Evolutionary conservation across 306 rosid genomes (phyloP), one percentile per base, ranked within the genome.

Genomic region (Delonix regia): DNA sequence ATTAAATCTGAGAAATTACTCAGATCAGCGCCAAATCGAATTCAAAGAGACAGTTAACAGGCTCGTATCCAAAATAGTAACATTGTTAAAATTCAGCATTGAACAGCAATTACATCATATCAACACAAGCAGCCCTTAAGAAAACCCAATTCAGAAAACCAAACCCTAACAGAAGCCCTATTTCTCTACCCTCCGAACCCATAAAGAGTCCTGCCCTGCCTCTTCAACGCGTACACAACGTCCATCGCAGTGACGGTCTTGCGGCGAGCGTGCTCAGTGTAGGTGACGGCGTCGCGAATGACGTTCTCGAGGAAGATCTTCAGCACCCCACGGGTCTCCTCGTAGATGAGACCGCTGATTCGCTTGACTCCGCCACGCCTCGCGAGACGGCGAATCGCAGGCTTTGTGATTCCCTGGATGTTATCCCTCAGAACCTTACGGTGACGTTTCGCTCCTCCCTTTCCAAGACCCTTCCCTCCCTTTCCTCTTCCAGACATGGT

Each of bases 321-420:
- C 53, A 67, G 72, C 6, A 67, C 72, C 0, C 72, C 53, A 6
- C 53, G 72, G 1, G 72, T 67, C 53, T 67, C 72, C 21, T 67
- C 72, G 10, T 67, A 67, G 53, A 67, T 67, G 12, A 67, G 36
- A 13, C 72, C 72, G 21, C 72, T 67, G 21, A 67, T 67, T 22
- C 72, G 52, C 53, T 67, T 67, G 4, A 67, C 72, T 11, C 72
- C 72, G 7, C 72, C 72, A 67, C 53, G 72, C 9, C 72, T 67
- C 0, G 72, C 72, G 6, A 67, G 52, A 67, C 53, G 72, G 5
- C 72, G 72, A 41, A 67, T 67, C 6, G 72, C 72, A 0, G 53
- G 72, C 72, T 67, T 67, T 1, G 72, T 67, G 12, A 67, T 67
- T 67, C 72, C 72, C 53, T 67, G 72, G 12, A 67, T 67, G 36